Evolutionary conservation across 192 early-diverging fungal genomes (phyloP).

Genomic region (Coemansia sp.): DNA sequence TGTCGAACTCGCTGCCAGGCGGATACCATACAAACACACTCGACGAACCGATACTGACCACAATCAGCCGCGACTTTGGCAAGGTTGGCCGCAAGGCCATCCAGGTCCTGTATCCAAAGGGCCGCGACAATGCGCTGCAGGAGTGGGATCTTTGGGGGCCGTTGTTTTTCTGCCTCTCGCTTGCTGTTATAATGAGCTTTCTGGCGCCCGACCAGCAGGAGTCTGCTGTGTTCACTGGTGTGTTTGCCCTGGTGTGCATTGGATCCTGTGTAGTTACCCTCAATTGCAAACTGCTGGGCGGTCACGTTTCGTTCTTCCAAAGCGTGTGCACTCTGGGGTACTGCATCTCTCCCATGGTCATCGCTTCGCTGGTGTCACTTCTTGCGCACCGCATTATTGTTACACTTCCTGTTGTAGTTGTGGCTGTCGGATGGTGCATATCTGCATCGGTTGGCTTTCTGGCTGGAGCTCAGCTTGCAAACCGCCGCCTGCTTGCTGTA

Average conservation of each 20-base stretch:
- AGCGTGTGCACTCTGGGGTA: conserved; percentile 95
- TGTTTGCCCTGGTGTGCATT: conserved; percentile 94
- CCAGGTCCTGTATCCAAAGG: conserved; percentile 47
- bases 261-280: conserved; percentile 94
- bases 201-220: conserved; percentile 78
- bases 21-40: conserved; percentile 72
- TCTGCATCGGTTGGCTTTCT: conserved; percentile 94
- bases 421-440: conserved; percentile 85
- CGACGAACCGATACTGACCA: conserved; percentile 92
- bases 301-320: conserved; percentile 94
- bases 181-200: conserved; percentile 83
- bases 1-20: conserved; percentile 43
- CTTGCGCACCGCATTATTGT: conserved; percentile 68
- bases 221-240: conserved; percentile 82
- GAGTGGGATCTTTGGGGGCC: conserved; percentile 97
- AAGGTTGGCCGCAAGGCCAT: conserved; percentile 40
- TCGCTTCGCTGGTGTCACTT: conserved; percentile 72
- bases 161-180: conserved; percentile 84
- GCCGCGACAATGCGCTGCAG: conserved; percentile 42
- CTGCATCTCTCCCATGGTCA: conserved; percentile 91
- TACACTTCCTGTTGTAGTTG: conserved; percentile 68
- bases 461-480: conserved; percentile 79
- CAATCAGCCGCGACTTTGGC: conserved; percentile 67
- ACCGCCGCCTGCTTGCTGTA: conserved; percentile 81
- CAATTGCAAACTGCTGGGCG: conserved; percentile 94